Base-by-base conservation (phyloP, 192 early-diverging fungal species). In the Linnemannia elongata region DNA sequence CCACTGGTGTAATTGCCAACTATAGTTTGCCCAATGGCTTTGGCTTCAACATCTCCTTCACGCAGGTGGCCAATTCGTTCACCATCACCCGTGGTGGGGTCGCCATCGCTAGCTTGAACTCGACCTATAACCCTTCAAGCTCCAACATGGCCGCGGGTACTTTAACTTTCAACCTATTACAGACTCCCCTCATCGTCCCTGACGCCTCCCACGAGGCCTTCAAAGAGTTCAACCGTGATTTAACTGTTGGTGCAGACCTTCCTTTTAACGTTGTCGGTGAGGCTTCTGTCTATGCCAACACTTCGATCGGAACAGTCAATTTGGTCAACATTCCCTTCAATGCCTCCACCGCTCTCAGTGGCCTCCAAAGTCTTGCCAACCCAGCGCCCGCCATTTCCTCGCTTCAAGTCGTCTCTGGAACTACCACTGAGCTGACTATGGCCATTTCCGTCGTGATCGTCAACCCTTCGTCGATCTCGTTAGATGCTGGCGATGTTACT, bases 1-100 rank as follows among this genome's bases (percentile, higher is more conserved):
- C 42, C 8, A 44, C 42, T 44, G 42, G 42, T 44, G 42, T 44
- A 6, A 12, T 57, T 10, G 90, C 90, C 12, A 78, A 78, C 22
- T 89, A 83, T 79, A 35, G 49, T 33, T 79, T 92, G 55, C 92
- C 92, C 3, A 90, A 91, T 63, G 89, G 89, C 63, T 93, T 92
- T 45, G 54, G 81, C 49, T 70, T 93, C 33, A 88, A 83, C 22
- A 88, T 92, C 70, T 39, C 57, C 6, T 44, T 44, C 42, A 44
- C 42, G 3, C 42, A 44, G 42, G 42, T 44, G 4, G 42, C 42
- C 42, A 77, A 88, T 73, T 27, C 76, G 60, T 45, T 83, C 44
- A 72, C 75, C 41, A 55, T 90, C 36, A n/a, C 66, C 42, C 47
- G 69, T 41, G 47, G 60, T n/a, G 72, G 79, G 36, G 49, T 77